phyloP scores from a whole-genome alignment of 257 asterid genomes.

The Salvia miltiorrhiza region DNA sequence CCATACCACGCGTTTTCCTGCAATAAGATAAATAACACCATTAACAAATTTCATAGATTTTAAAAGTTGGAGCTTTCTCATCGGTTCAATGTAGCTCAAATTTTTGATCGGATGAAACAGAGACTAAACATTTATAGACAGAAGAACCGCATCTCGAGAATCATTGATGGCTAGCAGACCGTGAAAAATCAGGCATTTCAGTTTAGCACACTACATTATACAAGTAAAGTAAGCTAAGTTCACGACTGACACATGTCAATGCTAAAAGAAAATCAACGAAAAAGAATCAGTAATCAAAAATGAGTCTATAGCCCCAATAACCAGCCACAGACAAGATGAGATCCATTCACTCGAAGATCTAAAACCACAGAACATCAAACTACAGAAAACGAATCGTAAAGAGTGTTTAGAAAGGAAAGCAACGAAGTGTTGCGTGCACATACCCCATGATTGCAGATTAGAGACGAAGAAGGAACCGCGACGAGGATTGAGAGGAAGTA shows the following conservation, averaged over 20 bases:
- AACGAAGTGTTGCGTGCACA: not conserved
- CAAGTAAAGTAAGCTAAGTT: not conserved
- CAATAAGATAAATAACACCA: not conserved
- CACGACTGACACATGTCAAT: not conserved
- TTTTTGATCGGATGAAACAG: not conserved
- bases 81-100: too few species aligned
- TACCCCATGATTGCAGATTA: slow-evolving; percentile 40
- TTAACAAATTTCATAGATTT: too few species aligned
- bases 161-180: not conserved
- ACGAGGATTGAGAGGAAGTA: not conserved
- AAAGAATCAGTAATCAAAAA: not conserved
- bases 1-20: slow-evolving; percentile 73
- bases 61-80: too few species aligned
- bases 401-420: not conserved
- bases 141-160: not conserved
- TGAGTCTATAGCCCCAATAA: not conserved
- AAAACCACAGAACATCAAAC: not conserved
- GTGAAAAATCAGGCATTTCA: not conserved
- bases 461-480: not conserved
- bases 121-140: not conserved
- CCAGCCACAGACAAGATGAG: not conserved
- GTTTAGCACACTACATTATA: not conserved
- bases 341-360: not conserved
- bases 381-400: not conserved
- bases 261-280: not conserved